Evolutionary conservation across 2,329 filamentous ascomycete genomes (phyloP), one percentile per base, ranked within the genome.

Genomic region (Parasarocladium wereldwijsianum): DNA sequence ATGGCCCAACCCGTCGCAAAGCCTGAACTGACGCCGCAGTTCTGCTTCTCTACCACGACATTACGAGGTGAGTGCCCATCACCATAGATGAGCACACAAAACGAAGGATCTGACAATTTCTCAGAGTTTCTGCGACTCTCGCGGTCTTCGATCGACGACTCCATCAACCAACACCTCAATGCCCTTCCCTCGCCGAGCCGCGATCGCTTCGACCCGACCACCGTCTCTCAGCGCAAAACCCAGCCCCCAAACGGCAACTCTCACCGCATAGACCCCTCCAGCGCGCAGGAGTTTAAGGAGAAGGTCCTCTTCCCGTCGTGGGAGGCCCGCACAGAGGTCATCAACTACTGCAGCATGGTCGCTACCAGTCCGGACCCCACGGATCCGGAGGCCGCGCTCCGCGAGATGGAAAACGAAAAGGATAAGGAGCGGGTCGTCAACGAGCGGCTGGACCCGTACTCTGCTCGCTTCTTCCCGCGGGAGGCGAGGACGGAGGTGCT

Each of bases 401-500:
- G 81, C 32, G 67, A 84, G 43, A 62, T 73, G 1, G 80, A 93
- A 52, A 71, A 72, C 31, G 68, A 74, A 34, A 71, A 62, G 42
- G 73, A 80, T 38, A 64, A 76, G 27, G 77, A 87, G 44, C 63
- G 74, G 31, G 64, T 87, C 0, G 75, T 96, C 4, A 72, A 96
- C 49, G 90, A 96, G 55, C 64, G 90, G 33, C 51, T 94, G 34
- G 90, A 98, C 57, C 90, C 90, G 2, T 98, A 98, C 49, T 86
- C 80, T 8, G 79, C 64, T 6, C 64, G 87, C 15, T 93, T 83
- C 50, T 87, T 87, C 42, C 75, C 81, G 0, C 58, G 63, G 30
- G 85, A 96, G 55, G 66, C 81, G 10, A 66, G 85, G 38, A 90
- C 85, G 1, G 81, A 94, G 54, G 70, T 67, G 28, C 51, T 98